phyloP scores from a whole-genome alignment of 2,329 filamentous ascomycete genomes.

The Pseudogymnoascus sp. region DNA sequence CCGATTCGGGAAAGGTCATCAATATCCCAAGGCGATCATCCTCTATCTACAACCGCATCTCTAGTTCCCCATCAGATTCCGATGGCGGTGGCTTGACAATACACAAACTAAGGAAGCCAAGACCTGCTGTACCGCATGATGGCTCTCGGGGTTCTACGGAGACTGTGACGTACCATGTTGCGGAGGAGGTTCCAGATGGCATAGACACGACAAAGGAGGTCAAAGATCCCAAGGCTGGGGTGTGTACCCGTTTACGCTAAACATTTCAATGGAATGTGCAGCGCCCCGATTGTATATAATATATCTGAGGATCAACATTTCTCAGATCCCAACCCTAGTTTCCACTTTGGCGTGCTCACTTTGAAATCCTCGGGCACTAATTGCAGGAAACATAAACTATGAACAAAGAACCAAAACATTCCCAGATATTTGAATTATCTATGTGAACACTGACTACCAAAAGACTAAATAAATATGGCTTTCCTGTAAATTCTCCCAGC shows the following conservation, averaged over 20 bases:
- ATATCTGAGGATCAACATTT: neutral
- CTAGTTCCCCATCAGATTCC: neutral
- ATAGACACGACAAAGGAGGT: neutral
- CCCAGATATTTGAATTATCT: neutral
- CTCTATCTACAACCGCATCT: neutral
- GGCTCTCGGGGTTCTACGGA: neutral
- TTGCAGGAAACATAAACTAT: neutral
- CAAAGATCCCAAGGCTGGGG: neutral
- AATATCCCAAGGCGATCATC: slow-evolving; percentile 3
- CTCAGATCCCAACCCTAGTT: neutral
- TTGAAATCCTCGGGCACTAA: neutral
- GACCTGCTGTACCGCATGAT: neutral
- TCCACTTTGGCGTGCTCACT: neutral
- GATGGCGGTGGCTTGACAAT: neutral
- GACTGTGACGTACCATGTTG: neutral
- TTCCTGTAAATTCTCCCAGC: neutral
- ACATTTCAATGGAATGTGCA: neutral
- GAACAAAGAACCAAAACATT: neutral
- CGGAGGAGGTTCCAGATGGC: neutral
- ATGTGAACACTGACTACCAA: neutral
- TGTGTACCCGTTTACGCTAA: neutral
- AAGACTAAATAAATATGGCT: neutral
- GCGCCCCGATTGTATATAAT: neutral
- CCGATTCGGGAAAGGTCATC: slow-evolving; percentile 1
- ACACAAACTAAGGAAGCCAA: neutral